Evolutionary conservation across 352 stramenopile species (phyloP), one percentile per base, ranked within the genome.

Genomic region (Phytophthora vignae): DNA sequence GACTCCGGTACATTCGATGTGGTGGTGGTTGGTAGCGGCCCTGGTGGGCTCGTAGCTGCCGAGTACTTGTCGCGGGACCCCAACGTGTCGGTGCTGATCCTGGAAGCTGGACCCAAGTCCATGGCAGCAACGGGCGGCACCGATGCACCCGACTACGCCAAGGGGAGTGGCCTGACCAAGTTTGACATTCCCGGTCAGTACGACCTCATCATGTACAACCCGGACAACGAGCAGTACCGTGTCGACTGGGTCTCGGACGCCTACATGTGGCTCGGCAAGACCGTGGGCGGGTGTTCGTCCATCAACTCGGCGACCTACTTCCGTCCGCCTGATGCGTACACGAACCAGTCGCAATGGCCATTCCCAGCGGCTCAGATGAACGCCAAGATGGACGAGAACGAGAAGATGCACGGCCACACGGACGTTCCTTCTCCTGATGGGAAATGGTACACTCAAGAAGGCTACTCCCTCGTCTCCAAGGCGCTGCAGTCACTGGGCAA

Each of bases 231-330:
- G 6, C 67, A 85, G 46, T 87, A 87, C 57, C 72, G 76, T 4
- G 68, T 84, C 4, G 78, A 91, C 69, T 90, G 67, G 70, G 67
- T 90, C 64, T 64, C 60, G 9, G 81, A 74, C 25, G 68, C 67
- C 12, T 77, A 83, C 67, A 80, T 85, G 73, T 91, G 74, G 66
- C 78, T 91, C 7, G 87, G 88, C 63, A 94, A 95, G 66, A 81
- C 85, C 31, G 73, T 97, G 3, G 92, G 90, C 55, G 92, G 90
- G 10, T 95, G 82, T 63, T 94, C 80, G 55, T 90, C 82, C n/a
- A 89, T 96, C 58, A 97, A 97, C 68, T 90, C 70, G n/a, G 87
- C 87, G 64, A 82, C 96, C 3, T 95, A 95, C 79, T 88, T 96
- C 25, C 85, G 88, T n/a, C 79, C 82, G 9, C 72, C 84, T 31